A percentile compares a stretch with the other conserved stretches of the same genome.
Evolutionary conservation across 2,329 filamentous ascomycete species (phyloP).

Genomic region (Microcyclospora tardicrescens): DNA sequence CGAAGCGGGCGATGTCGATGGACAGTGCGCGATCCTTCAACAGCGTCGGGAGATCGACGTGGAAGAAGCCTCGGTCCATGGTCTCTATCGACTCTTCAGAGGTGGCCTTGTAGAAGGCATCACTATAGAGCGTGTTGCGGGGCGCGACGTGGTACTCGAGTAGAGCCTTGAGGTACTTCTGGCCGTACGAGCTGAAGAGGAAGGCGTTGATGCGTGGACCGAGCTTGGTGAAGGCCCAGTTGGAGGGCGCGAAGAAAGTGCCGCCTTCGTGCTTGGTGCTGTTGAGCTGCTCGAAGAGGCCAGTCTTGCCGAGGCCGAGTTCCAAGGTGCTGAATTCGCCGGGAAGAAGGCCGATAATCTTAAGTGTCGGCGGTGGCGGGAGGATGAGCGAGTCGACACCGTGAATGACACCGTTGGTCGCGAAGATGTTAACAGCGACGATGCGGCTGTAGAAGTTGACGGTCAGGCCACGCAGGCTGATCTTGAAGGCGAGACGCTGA

Average conservation of each 20-base stretch:
- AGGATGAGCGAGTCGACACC: slow-evolving; percentile 62
- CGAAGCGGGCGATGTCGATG: slow-evolving; percentile 57
- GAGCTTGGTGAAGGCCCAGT: slow-evolving; percentile 65
- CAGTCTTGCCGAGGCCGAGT: slow-evolving; percentile 61
- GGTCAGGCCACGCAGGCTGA: slow-evolving; percentile 49
- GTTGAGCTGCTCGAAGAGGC: slow-evolving; percentile 49
- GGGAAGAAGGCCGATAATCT: slow-evolving; percentile 54
- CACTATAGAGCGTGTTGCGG: slow-evolving; percentile 68
- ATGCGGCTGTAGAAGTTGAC: slow-evolving; percentile 69
- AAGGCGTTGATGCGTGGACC: slow-evolving; percentile 66
- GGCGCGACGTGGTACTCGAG: slow-evolving; percentile 67
- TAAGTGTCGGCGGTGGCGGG: slow-evolving; percentile 54
- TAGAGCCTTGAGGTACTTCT: slow-evolving; percentile 63
- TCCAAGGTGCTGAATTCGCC: slow-evolving; percentile 65
- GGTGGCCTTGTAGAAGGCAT: slow-evolving; percentile 54
- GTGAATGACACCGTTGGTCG: slow-evolving; percentile 71
- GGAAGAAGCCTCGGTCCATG: slow-evolving; percentile 39
- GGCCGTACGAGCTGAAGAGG: slow-evolving; percentile 64
- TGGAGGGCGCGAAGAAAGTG: slow-evolving; percentile 71
- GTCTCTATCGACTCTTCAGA: slow-evolving; percentile 14
- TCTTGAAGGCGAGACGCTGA: slow-evolving; percentile 60
- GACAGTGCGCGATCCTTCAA: slow-evolving; percentile 52
- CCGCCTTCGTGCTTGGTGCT: slow-evolving; percentile 47
- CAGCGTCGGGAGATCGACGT: slow-evolving; percentile 60
- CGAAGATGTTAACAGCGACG: slow-evolving; percentile 55